phyloP scores from a whole-genome alignment of 352 stramenopile species.

The Phytophthora pistaciae region DNA sequence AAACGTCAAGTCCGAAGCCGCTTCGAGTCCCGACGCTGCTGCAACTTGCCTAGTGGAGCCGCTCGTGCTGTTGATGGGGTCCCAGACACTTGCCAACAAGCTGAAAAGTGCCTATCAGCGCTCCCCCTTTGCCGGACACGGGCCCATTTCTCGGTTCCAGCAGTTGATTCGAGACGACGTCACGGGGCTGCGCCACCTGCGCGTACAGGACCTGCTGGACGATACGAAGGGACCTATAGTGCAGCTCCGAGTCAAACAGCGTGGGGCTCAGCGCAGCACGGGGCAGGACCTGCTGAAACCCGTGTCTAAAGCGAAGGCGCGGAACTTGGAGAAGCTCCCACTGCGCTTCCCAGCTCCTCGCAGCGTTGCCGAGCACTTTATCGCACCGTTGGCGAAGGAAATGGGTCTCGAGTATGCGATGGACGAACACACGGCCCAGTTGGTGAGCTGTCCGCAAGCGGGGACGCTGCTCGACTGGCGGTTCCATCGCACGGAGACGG shows the following conservation, averaged over 20 bases:
- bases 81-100: slow-evolving; percentile 20
- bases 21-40: not conserved
- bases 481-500: slow-evolving; percentile 44
- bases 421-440: slow-evolving; percentile 15
- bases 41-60: not conserved
- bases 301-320: slow-evolving; percentile 20
- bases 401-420: slow-evolving; percentile 37
- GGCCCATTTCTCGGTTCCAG: slow-evolving; percentile 40
- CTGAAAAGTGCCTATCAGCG: slow-evolving; percentile 39
- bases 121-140: slow-evolving; percentile 27
- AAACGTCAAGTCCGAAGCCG: slow-evolving; percentile 9
- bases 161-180: slow-evolving; percentile 38
- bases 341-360: slow-evolving; percentile 41
- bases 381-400: slow-evolving; percentile 35
- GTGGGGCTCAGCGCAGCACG: slow-evolving; percentile 9
- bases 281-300: slow-evolving; percentile 18
- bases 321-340: slow-evolving; percentile 21
- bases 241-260: slow-evolving; percentile 12
- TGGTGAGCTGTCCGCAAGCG: slow-evolving; percentile 28
- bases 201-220: slow-evolving; percentile 36
- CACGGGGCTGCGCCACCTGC: slow-evolving; percentile 36
- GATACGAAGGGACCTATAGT: slow-evolving; percentile 19
- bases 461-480: slow-evolving; percentile 43
- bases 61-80: slow-evolving; percentile 44
- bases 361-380: slow-evolving; percentile 25